Percentiles rank a stretch among this genome's conserved stretches.
phyloP scores from a whole-genome alignment of 805 yeast genomes.

The Kluyveromyces aestuarii region DNA sequence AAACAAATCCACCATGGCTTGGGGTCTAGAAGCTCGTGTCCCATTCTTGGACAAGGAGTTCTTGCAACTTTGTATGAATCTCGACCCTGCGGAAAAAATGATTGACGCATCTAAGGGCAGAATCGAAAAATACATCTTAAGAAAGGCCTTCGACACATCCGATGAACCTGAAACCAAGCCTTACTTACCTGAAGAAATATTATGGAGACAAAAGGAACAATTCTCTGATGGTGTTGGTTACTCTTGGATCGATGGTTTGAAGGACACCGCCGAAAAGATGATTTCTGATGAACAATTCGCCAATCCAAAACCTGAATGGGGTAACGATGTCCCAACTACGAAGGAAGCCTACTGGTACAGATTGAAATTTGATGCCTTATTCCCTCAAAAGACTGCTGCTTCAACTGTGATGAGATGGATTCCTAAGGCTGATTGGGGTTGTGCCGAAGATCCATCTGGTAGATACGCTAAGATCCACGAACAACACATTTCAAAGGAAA shows the following conservation, averaged over 20 bases:
- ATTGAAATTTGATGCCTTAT: conserved; percentile 87
- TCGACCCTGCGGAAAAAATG: conserved; percentile 86
- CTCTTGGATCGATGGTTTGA: conserved; percentile 97
- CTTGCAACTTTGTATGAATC: conserved; percentile 87
- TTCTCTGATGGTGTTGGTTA: conserved; percentile 99
- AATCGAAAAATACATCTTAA: conserved; percentile 90
- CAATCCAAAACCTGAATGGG: conserved; percentile 93
- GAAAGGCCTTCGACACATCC: conserved; percentile 94
- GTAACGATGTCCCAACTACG: conserved; percentile 86
- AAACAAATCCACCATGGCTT: conserved; percentile 98
- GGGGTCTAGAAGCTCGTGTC: conserved; percentile 99
- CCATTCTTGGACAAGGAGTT: conserved; percentile 96
- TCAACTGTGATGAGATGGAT: conserved; percentile 98
- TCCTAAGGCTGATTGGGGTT: conserved; percentile 99
- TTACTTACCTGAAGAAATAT: conserved; percentile 90
- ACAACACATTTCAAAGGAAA: conserved; percentile 38
- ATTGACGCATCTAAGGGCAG: conserved; percentile 61
- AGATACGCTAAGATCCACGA: conserved; percentile 91
- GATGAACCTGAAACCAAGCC: conserved; percentile 73
- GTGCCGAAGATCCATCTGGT: conserved; percentile 98
- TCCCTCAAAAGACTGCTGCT: conserved; percentile 89
- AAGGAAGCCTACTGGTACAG: conserved; percentile 99
- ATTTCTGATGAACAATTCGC: conserved; percentile 88
- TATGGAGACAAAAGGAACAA: conserved; percentile 99
- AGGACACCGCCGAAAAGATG: conserved; percentile 84